A percentile compares a stretch with the other conserved stretches of the same genome.
Evolutionary conservation across 768 basidiomycete species (phyloP).

Genomic region (Boletus subcaerulescens): DNA sequence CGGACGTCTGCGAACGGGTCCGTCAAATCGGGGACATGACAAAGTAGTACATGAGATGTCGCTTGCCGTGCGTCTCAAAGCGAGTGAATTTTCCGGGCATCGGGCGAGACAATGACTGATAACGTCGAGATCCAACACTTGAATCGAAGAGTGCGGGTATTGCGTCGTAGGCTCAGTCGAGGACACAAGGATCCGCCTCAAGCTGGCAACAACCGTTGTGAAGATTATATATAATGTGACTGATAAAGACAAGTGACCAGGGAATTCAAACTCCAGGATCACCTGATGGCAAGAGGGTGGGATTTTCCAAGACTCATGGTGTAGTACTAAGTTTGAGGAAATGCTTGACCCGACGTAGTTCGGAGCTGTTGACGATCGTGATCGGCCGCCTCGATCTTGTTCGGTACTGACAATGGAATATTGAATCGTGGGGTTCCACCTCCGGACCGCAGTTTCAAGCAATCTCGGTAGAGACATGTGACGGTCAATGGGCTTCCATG

Average conservation of each 20-base stretch:
- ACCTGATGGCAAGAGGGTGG: no score
- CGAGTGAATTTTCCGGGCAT: conserved; percentile 43
- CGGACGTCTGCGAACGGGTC: conserved; percentile 58
- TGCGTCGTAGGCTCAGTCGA: conserved; percentile 7
- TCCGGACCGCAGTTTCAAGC: background rate
- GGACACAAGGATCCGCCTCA: background rate
- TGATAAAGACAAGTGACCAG: no score
- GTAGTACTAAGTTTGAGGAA: no score
- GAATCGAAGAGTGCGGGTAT: background rate
- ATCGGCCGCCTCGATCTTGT: conserved; percentile 7
- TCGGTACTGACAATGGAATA: no score
- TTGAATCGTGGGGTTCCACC: background rate
- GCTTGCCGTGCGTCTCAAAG: conserved; percentile 54
- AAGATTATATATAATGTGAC: no score
- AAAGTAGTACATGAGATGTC: background rate
- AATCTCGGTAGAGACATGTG: no score
- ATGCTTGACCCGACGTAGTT: no score
- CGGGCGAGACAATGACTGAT: background rate
- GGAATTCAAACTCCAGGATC: no score
- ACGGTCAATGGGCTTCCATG: no score
- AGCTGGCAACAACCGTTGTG: no score
- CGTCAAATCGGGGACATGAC: background rate
- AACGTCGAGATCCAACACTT: background rate
- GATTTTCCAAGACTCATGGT: no score
- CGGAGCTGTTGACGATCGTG: background rate